Percentiles rank a stretch among this genome's conserved stretches.
Conservation (phyloP, 2,329 filamentous ascomycete species). For the Mycogone perniciosa region DNA sequence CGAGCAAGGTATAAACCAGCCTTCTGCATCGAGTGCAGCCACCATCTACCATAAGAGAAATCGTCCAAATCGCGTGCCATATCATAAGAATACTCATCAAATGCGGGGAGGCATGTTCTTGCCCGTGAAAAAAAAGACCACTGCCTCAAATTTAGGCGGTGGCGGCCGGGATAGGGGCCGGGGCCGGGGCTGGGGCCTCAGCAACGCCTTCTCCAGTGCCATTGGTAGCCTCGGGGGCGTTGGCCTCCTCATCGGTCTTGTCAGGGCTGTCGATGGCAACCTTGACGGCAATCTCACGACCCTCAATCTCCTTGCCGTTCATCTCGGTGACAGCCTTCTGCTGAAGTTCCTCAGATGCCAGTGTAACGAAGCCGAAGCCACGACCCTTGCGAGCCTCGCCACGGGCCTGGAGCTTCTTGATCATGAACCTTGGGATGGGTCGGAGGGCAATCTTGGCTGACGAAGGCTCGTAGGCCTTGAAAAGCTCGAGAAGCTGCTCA, state of each 20-base stretch:
- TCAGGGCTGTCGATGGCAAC: constrained; percentile 98
- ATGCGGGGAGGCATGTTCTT: constrained; percentile 19
- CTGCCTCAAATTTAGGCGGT: constrained; percentile 26
- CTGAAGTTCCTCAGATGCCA: constrained; percentile 91
- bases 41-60: constrained; percentile 33
- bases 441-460: constrained; percentile 98
- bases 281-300: constrained; percentile 99
- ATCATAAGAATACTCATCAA: constrained; percentile 32
- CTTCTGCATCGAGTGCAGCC: constrained; percentile 24
- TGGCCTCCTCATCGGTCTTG: constrained; percentile 86
- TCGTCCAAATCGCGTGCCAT: constrained; percentile 35
- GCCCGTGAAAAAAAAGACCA: constrained; percentile 19
- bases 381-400: constrained; percentile 98
- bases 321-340: constrained; percentile 96
- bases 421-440: constrained; percentile 98
- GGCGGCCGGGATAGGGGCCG: constrained; percentile 16
- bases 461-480: constrained; percentile 82
- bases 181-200: constrained; percentile 15
- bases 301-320: constrained; percentile 99
- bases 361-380: constrained; percentile 96
- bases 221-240: constrained; percentile 42
- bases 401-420: constrained; percentile 98
- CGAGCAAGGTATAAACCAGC: constrained; percentile 22
- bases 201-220: constrained; percentile 33
- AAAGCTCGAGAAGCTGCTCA: constrained; percentile 88